Evolutionary conservation across 1,139 yeast genomes (phyloP), one percentile per base, ranked within the genome.

Genomic region (Magnusiomyces suaveolens): DNA sequence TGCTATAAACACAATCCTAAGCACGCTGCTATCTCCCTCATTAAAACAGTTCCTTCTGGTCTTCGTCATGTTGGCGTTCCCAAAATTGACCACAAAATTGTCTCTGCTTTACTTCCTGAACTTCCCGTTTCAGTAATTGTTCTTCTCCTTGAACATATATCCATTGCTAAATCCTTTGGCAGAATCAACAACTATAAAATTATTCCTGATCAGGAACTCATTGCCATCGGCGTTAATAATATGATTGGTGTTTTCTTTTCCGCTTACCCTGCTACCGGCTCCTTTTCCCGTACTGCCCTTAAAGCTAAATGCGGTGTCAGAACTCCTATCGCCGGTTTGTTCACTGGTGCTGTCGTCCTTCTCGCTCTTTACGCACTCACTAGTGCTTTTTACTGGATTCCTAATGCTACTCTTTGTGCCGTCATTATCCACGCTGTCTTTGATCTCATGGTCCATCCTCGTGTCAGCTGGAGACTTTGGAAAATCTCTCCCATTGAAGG

Each of bases 261-360:
- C 64, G 96, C 97, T 10, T 90, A 90, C 68, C 97, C 97, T 18
- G 90, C 96, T 12, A 90, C 97, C 12, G 97, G 97, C 54, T 90
- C 97, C 1, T 90, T 90, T 70, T 87, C 96, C 23, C 83, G 97
- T 75, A 85, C 96, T 50, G 97, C 97, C 14, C 78, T 90, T 65
- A 89, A 90, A 72, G 86, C 95, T 55, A 90, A 89, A 71, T 89
- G 96, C 78, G 96, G 96, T 66, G 97, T 90, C 49, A 80, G 90
- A 66, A 90, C 97, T 43, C 97, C 97, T 38, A 75, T 89, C 59
- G 95, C 96, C 53, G 96, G 97, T 72, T 77, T 88, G 54, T 86
- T 82, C 72, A 88, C 96, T 29, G 97, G 97, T 66, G 81, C 79
- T 43, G 90, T 90, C 68, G 97, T 90, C 26, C 72, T 90, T 60